These are phyloP conservation scores for Melampsora larici-populina DNA, from an alignment of 1,284 basidiomycete genomes.

Conservation along the genomic window DNA sequence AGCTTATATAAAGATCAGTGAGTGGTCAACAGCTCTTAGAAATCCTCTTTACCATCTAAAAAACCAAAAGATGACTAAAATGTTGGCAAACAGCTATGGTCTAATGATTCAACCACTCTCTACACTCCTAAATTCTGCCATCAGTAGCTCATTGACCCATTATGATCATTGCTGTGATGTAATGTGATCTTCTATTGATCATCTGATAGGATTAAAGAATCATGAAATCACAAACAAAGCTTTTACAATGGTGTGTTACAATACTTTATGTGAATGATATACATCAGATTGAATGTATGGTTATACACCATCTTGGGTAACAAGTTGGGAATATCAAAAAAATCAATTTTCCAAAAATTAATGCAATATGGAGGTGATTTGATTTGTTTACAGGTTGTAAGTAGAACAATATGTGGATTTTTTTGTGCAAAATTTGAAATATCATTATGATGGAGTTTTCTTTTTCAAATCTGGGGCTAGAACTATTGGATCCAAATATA, in stretches of 20 bases:
- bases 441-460: constrained; percentile 83
- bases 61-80: no score
- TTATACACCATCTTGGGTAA: constrained; percentile 94
- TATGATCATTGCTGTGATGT: no score
- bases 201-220: no score
- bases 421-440: constrained; percentile 73
- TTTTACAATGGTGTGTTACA: constrained; percentile 83
- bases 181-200: no score
- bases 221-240: constrained; percentile 54
- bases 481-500: constrained; percentile 74
- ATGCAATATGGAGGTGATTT: constrained; percentile 81
- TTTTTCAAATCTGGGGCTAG: constrained; percentile 89
- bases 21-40: no score
- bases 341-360: constrained; percentile 82
- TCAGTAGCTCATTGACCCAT: no score
- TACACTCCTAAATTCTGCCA: no score
- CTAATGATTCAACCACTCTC: no score
- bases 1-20: no score
- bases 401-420: constrained; percentile 89
- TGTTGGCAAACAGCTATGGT: no score
- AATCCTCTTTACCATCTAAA: no score
- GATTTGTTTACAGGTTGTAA: constrained; percentile 86
- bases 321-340: constrained; percentile 94
- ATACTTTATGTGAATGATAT: constrained; percentile 87
- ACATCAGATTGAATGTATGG: constrained; percentile 89